These are phyloP conservation scores for Pseudocercospora vitis DNA, from an alignment of 2,329 filamentous ascomycete genomes.

Conservation along the genomic window DNA sequence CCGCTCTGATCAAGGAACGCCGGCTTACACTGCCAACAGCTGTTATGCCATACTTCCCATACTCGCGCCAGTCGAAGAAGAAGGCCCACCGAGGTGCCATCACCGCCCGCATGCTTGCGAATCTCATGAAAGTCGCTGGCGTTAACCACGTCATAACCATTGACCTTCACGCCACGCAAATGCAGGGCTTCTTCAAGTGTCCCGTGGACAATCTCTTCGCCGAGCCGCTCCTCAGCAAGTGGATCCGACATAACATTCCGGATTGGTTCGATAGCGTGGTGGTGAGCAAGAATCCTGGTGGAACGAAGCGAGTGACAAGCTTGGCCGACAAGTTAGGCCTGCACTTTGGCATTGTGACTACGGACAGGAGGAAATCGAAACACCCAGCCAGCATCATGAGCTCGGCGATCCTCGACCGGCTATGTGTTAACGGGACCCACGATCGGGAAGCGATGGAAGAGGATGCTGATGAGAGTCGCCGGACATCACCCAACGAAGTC, in stretches of 20 bases:
- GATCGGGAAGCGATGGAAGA: conserved; percentile 31
- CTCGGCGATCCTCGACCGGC: conserved; percentile 68
- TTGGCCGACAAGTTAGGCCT: conserved; percentile 93
- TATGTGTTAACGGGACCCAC: conserved; percentile 45
- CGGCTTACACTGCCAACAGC: conserved; percentile 52
- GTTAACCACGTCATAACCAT: conserved; percentile 98
- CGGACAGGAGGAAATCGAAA: conserved; percentile 62
- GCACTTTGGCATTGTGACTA: conserved; percentile 95
- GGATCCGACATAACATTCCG: conserved; percentile 86
- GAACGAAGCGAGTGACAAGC: conserved; percentile 94
- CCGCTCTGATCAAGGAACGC: not conserved
- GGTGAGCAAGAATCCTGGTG: conserved; percentile 96
- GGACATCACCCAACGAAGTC: not conserved
- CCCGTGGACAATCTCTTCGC: conserved; percentile 97
- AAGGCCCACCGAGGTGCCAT: conserved; percentile 96
- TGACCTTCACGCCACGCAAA: conserved; percentile 88
- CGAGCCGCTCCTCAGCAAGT: conserved; percentile 90
- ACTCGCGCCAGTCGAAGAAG: conserved; percentile 98
- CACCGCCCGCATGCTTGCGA: conserved; percentile 94
- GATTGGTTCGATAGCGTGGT: conserved; percentile 91
- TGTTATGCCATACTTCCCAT: conserved; percentile 94
- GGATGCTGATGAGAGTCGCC: conserved; percentile 25
- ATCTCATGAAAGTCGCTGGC: conserved; percentile 87
- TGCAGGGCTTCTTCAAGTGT: conserved; percentile 98
- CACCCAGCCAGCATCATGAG: conserved; percentile 64